Evolutionary conservation across 2,329 filamentous ascomycete species (phyloP).

Genomic region (Claviceps digitariae): DNA sequence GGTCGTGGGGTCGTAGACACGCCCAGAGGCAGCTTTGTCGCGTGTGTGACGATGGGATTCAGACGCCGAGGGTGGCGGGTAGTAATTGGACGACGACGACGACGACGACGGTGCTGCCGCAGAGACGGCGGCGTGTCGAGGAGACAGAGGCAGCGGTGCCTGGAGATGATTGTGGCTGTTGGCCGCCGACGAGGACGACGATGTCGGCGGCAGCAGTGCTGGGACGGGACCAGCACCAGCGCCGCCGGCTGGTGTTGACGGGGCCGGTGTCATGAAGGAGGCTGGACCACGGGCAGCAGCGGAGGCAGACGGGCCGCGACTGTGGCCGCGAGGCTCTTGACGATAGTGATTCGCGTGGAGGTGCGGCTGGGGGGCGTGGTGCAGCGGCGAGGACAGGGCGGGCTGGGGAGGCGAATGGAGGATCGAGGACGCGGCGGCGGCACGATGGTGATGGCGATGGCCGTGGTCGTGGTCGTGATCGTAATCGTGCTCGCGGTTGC

Average conservation of each 20-base stretch:
- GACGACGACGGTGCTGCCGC: conserved; percentile 15
- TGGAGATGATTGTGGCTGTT: conserved; percentile 13
- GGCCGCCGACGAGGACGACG: conserved; percentile 11
- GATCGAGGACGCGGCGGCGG: conserved; percentile 14
- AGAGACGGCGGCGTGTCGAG: conserved; percentile 25
- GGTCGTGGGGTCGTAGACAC: conserved; percentile 41
- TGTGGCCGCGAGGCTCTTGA: conserved; percentile 9
- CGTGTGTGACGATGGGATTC: conserved; percentile 18
- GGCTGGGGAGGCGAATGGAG: conserved; percentile 17
- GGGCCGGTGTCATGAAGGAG: conserved; percentile 23
- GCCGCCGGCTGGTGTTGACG: conserved; percentile 13
- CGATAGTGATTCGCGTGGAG: conserved; percentile 2
- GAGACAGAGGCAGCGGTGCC: conserved; percentile 23
- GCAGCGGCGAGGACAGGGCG: conserved; percentile 11
- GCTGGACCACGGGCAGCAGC: not conserved
- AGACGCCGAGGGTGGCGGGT: conserved; percentile 2
- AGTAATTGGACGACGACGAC: conserved; percentile 14
- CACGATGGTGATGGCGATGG: not conserved
- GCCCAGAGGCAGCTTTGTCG: conserved; percentile 27
- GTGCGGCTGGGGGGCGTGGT: conserved; percentile 1
- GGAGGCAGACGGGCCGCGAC: conserved; percentile 10
- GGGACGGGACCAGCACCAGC: conserved; percentile 16
- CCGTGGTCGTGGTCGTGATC: conserved; percentile 7
- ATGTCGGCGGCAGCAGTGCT: conserved; percentile 16
- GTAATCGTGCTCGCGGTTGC: conserved; percentile 6